Evolutionary conservation across 352 stramenopile species (phyloP), one percentile per base, ranked within the genome.

Genomic region (Pythium diclinum): DNA sequence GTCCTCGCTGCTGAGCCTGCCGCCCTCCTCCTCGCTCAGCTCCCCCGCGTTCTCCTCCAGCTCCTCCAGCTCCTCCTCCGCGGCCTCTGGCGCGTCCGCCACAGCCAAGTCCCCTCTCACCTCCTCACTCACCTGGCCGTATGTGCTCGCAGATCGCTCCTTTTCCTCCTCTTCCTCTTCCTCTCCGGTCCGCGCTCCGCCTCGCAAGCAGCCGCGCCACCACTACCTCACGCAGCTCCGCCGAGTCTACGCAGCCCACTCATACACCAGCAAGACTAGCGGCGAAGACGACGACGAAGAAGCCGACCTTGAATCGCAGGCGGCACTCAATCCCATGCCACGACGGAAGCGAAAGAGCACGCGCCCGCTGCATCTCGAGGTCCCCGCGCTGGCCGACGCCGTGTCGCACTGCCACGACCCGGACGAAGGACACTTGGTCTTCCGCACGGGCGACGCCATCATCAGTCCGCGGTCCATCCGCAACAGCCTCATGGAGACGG

Each of bases 381-480:
- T 67, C 9, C 59, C 65, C 21, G 59, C 59, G n/a, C 59, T 72
- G 25, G 59, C 59, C 3, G 59, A 64, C 59, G 59, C 59, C 30
- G 53, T 77, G 78, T 38, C 75, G 77, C 64, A 69, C 80, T 11
- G 75, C 66, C 0, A 76, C 72, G 1, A 73, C 64, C 19, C 64
- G 73, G 34, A 59, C 70, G 2, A 36, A 7, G 47, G n/a, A 0
- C 70, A 77, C 44, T 67, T 78, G 56, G 71, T 86, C n/a, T 83
- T 88, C 56, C 81, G 79, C 61, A 68, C 74, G 40, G 78, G 78
- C 47, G 82, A 68, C 38, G 76, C 78, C 16, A 89, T 85, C 42
- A 85, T 89, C 54, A 91, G 83, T 49, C 83, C 83, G n/a, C 66
- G 80, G 1, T 80, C 78, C 13, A 89, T 91, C 67, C 78, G 77